Base-by-base conservation (phyloP, 192 early-diverging fungal species). In the Chytriomyces sp. region DNA sequence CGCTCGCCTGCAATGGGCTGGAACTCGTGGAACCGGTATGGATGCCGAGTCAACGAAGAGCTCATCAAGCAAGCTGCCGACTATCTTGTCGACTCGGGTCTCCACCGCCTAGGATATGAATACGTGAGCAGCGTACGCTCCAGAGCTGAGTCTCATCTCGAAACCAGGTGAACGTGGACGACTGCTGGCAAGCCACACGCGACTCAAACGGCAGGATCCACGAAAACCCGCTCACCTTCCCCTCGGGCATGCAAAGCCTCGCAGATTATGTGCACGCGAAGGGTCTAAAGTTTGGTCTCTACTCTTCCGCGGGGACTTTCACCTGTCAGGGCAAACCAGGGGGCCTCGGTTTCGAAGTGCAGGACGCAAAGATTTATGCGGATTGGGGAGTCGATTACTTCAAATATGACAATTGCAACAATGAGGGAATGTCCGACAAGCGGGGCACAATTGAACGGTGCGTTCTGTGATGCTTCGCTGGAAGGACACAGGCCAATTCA, bases 321-420 rank as follows among this genome's bases (percentile, higher is more conserved):
- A 88, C 86, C 19, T 89, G 88, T 71, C 79, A 78, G 38, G 75
- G 76, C 0, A 73, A 78, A 52, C 81, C 79, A 6, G 88, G 86
- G 5, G 81, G 78, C 0, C 75, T 82, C 33, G 66, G 77, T 30
- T 75, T 80, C 55, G 87, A 86, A 58, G 52, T 73, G 0, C 38
- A 66, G 31, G 88, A 89, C 69, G 82, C 86, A 8, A 54, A 57
- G 22, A 75, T 64, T 32, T 88, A 79, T 74, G 82, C 85, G 8
- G 33, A 39, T 4, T 88, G 86, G 88, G 84, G 72, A 26, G 75
- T 89, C 26, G 88, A 89, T 72, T 89, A 81, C 74, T 68, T 88
- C 8, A 89, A 89, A 61, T 79, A 86, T 52, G 88, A 89, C 53
- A 88, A 87, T 41, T 89, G 88, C 66, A 74, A 77, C 49, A 70